Percentiles rank a stretch among this genome's conserved stretches.
Conservation (phyloP, 129 eudicot genomes). For the Cynara cardunculus region DNA sequence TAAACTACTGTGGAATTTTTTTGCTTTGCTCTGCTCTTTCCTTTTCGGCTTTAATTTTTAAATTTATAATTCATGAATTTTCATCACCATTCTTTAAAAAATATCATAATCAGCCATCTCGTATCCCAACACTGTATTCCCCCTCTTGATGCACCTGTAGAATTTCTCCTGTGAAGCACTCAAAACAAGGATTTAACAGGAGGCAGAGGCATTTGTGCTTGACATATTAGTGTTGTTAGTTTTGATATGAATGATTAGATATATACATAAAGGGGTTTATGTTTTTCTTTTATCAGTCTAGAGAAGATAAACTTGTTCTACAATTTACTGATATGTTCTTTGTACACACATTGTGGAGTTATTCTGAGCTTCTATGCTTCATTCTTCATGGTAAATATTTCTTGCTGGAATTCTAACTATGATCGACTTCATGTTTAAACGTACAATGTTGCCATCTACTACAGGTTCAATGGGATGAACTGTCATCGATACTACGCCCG, state of each 20-base stretch:
- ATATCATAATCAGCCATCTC: too few relatives aligned
- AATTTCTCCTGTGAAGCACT: too few relatives aligned
- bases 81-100: too few relatives aligned
- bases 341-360: not conserved
- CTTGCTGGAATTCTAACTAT: not conserved
- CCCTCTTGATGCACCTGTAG: too few relatives aligned
- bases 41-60: too few relatives aligned
- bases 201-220: too few relatives aligned
- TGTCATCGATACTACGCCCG: conserved; percentile 82
- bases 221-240: not conserved
- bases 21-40: too few relatives aligned
- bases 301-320: not conserved
- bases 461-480: conserved; percentile 99
- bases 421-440: not conserved
- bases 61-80: too few relatives aligned
- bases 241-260: not conserved
- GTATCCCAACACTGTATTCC: too few relatives aligned
- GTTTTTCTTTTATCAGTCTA: not conserved
- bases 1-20: too few relatives aligned
- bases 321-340: not conserved
- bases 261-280: not conserved
- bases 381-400: not conserved
- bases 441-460: conserved; percentile 9
- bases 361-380: not conserved
- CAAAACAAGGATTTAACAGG: too few relatives aligned